These are phyloP conservation scores for Cladosporium sp. DNA, from an alignment of 2,329 filamentous ascomycete genomes.

Conservation along the genomic window DNA sequence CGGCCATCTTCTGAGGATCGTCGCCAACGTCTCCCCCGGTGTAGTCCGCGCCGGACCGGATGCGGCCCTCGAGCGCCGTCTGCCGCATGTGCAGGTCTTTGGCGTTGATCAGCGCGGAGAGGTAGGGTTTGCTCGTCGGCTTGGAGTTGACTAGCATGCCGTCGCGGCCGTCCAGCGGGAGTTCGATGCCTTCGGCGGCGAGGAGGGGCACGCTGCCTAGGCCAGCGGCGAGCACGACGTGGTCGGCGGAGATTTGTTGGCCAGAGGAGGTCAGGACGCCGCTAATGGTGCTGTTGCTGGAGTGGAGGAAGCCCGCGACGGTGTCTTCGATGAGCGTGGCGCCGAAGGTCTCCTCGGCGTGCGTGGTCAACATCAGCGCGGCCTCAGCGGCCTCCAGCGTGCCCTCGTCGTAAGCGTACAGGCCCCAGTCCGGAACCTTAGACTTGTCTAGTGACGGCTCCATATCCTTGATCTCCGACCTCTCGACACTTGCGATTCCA, in stretches of 20 bases:
- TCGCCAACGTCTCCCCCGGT: neutral
- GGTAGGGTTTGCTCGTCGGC: neutral
- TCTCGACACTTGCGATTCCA: neutral
- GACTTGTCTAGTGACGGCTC: neutral
- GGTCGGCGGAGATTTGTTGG: neutral
- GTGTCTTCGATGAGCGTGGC: neutral
- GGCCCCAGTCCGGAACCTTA: neutral
- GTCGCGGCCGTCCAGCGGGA: conserved; percentile 1
- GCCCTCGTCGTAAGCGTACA: neutral
- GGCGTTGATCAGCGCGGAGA: neutral
- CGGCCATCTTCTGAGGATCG: conserved; percentile 1
- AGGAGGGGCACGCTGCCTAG: conserved; percentile 1
- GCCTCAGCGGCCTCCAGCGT: neutral
- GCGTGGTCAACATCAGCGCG: neutral
- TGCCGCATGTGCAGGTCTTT: conserved; percentile 2
- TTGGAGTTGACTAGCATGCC: conserved; percentile 1
- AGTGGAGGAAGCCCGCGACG: neutral
- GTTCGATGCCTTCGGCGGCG: neutral
- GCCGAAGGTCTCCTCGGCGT: neutral
- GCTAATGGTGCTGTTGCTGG: neutral
- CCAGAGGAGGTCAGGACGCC: neutral
- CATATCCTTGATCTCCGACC: neutral
- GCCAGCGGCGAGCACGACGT: conserved; percentile 2
- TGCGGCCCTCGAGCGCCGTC: conserved; percentile 1
- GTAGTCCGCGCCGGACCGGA: neutral